phyloP scores from a whole-genome alignment of 177 flowering plant species.

The Telopea speciosissima region DNA sequence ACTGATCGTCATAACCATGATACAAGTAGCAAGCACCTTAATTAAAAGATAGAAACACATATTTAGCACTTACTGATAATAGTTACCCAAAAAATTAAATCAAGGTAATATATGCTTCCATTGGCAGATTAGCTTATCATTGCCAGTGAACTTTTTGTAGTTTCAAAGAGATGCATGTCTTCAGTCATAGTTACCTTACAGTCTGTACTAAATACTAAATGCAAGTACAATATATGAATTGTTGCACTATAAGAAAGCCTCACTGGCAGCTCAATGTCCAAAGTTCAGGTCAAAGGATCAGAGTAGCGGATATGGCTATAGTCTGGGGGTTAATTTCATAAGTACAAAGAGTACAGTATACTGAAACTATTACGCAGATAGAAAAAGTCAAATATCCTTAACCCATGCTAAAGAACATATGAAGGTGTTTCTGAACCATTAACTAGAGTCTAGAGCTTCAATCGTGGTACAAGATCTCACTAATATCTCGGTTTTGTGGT shows the following conservation, averaged over 20 bases:
- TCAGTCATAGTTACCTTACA: no score
- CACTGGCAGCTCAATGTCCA: not conserved
- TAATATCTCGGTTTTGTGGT: no score
- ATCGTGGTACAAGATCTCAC: no score
- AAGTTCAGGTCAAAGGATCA: no score
- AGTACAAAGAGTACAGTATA: not conserved
- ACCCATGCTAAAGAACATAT: not conserved
- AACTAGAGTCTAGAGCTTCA: no score
- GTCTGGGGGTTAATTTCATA: not conserved
- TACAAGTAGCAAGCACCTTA: no score
- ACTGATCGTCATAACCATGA: no score
- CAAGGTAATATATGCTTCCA: no score
- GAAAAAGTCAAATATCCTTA: not conserved
- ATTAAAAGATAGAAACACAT: not conserved
- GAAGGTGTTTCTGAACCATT: not conserved
- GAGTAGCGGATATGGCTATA: not conserved
- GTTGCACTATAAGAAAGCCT: not conserved
- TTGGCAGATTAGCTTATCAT: no score
- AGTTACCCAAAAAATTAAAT: not conserved
- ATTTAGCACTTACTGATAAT: not conserved
- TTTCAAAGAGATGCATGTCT: not conserved
- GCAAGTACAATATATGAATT: not conserved
- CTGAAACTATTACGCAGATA: not conserved
- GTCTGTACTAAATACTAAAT: not conserved
- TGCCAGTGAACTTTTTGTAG: no score